Evolutionary conservation across 768 basidiomycete species (phyloP), one percentile per base, ranked within the genome.

Genomic region (Russula sp.): DNA sequence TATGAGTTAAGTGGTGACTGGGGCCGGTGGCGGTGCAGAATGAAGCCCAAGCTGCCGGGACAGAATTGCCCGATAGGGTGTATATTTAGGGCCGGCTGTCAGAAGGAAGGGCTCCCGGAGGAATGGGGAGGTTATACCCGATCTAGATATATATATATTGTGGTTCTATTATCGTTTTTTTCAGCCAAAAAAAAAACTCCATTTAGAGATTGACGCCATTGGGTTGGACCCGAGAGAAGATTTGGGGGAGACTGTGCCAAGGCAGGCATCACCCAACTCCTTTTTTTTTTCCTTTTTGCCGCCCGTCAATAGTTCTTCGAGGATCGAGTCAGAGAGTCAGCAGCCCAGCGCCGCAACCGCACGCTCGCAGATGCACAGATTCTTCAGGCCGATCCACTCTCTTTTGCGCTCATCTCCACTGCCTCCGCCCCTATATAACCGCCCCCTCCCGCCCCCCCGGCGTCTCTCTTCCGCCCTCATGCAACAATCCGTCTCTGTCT

Each of bases 401-500:
- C 29, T 39, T 10, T 35, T 16, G 13, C 46, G 16, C 45, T 54
- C 43, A 22, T 6, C 35, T 43, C 57, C n/a, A 55, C 58, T 36
- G 34, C 64, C 60, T 52, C 68, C 66, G 34, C 64, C 71, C 61
- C 61, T 66, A 65, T 66, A 61, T 66, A 65, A 65, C 43, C 46
- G 64, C 61, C 58, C 61, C 60, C 43, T 58, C 36, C 64, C 58
- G 36, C 52, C 67, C 64, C 61, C 52, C 67, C 68, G 66, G 71
- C 65, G 59, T 69, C 63, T 71, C 65, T 54, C 29, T 54, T 58
- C 58, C 69, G 70, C 65, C 65, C 69, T 61, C 65, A 70, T 70
- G 70, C 65, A 57, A 46, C 65, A 57, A 46, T 63, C 56, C 20
- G 51, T 45, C 62, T 56, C 66, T 58, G 67, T 35, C 46, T 18